Base-by-base conservation (phyloP, 495 filamentous ascomycete species). In the Delitschia confertaspora region DNA sequence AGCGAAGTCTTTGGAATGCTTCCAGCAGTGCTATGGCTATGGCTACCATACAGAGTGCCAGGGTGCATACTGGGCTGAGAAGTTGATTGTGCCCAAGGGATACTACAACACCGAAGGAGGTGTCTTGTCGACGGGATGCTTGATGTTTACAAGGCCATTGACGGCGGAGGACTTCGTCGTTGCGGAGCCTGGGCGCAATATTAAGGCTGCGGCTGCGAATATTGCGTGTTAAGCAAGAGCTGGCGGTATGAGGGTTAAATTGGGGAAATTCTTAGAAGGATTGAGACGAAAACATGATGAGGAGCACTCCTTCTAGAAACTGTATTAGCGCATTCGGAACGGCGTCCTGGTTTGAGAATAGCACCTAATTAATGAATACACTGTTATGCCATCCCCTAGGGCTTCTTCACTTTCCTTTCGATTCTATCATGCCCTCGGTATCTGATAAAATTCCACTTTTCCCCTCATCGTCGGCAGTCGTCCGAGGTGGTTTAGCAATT, bases 1-100 rank as follows among this genome's bases (percentile, higher is more conserved):
- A 13, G 22, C 42, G 29, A n/a, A 38, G 24, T 23, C 22, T 1
- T 25, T 46, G 39, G 44, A 59, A 23, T 62, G 60, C 32, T 46
- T 58, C 9, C 19, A 62, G 45, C 60, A 62, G 35, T 62, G 60
- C 50, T 59, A 60, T 32, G 60, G 60, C n/a, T 60, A 48, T 37
- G 60, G 60, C 29, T 21, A 49, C 17, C 27, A 14, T n/a, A 37
- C 41, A 11, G 18, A 48, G 10, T 62, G 60, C 50, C 48, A 51
- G 34, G 31, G 42, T 17, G 55, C 52, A 13, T 57, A 46, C 29
- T 36, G 60, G 31, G 60, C 47, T 0, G 26, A 56, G 29, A 47
- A 54, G 10, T 38, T 62, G 1, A 36, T 37, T 1, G 47, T 45
- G n/a, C 59, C 59, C 19, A 29, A 18, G 18, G 48, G 44, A 0